Base-by-base conservation (phyloP, 768 basidiomycete species). In the Lactarius sp. region DNA sequence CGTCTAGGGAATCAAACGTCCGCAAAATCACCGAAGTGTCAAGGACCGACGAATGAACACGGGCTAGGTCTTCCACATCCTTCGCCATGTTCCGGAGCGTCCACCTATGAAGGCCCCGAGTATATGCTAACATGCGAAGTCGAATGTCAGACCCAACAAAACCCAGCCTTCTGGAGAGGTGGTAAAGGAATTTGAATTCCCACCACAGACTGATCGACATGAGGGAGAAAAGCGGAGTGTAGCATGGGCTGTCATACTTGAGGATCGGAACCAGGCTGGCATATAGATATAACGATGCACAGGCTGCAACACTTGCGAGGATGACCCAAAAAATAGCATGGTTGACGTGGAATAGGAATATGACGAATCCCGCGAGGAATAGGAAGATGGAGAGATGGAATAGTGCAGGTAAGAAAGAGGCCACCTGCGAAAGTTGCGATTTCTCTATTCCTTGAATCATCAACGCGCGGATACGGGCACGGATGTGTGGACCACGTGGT, bases 61-160 rank as follows among this genome's bases (percentile, higher is more conserved):
- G 37, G 36, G 22, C 20, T 39, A 54, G 37, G 12, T 49, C 53
- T 44, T 55, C 56, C 8, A 63, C 36, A 42, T 63, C n/a, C 34
- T 33, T 33, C 16, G 52, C 36, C 34, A 13, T 37, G 36, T 37
- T 37, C 22, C 1, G 33, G 41, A 41, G 41, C 5, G 41, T 27
- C 27, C 27, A 41, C 16, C 27, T 27, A 27, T 27, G 27, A 27
- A 27, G 27, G 27, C 27, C 27, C 27, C 27, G 27, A 27, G 27
- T 37, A 10, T 8, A 37, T 13, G 33, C 52, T 8, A 37, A 22
- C 12, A 54, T 36, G 20, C 31, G 20, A 22, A 41, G 37, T 33
- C n/a, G 33, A 33, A 31, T 53, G n/a, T 4, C 6, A 20, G n/a
- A 37, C 34, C 34, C 2, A n/a, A 53, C 6, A 14, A 37, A 53